These are phyloP conservation scores for Tolypocladium cylindrosporum DNA, from an alignment of 2,329 filamentous ascomycete genomes.

Conservation along the genomic window DNA sequence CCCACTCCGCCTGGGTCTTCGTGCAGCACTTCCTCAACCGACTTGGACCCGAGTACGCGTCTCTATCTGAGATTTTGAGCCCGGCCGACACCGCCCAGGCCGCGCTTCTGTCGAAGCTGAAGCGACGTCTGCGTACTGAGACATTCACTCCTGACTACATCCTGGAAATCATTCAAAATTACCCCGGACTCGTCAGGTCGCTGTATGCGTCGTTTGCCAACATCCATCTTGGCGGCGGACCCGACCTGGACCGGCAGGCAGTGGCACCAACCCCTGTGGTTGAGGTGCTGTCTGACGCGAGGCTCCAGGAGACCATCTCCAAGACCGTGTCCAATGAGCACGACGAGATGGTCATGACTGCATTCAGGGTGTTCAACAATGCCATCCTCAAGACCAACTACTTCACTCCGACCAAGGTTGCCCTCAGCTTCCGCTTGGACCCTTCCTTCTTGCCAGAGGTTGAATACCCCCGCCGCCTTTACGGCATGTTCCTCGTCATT, in stretches of 20 bases:
- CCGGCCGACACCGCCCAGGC: constrained; percentile 73
- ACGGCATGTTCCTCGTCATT: constrained; percentile 98
- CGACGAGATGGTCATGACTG: constrained; percentile 95
- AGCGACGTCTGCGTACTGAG: constrained; percentile 88
- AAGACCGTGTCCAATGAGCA: constrained; percentile 84
- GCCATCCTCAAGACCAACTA: constrained; percentile 96
- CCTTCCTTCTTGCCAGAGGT: constrained; percentile 79
- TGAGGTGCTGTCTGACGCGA: constrained; percentile 65
- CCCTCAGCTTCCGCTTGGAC: constrained; percentile 89
- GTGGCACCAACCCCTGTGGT: constrained; percentile 46
- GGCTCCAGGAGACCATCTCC: constrained; percentile 67
- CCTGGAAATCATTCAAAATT: constrained; percentile 86
- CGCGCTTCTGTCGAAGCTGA: constrained; percentile 84
- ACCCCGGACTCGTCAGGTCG: constrained; percentile 76
- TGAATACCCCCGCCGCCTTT: constrained; percentile 88
- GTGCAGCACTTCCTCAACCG: constrained; percentile 97
- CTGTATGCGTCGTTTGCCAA: constrained; percentile 89
- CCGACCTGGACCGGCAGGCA: constrained; percentile 38
- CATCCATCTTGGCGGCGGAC: constrained; percentile 56
- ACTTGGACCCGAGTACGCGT: constrained; percentile 83
- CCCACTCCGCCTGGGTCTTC: constrained; percentile 95
- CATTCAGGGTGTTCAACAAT: constrained; percentile 92
- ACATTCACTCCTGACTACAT: constrained; percentile 99
- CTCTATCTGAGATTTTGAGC: constrained; percentile 73
- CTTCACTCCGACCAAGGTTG: constrained; percentile 93